These are phyloP conservation scores for Ceratonia siliqua DNA, from an alignment of 306 rosid genomes.

Conservation along the genomic window DNA sequence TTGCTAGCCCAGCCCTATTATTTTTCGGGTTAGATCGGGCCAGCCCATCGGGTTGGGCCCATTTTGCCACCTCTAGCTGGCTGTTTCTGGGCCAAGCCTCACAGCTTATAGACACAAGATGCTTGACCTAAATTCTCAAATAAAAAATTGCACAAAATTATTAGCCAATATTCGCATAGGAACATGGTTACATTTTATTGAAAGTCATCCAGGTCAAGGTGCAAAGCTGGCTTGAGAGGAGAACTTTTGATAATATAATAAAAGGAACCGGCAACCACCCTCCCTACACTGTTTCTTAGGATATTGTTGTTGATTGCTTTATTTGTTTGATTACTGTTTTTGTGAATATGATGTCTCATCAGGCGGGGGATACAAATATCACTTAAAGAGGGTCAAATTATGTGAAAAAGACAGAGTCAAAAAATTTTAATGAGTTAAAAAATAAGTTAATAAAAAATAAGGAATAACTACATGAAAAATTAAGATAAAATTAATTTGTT, in stretches of 20 bases:
- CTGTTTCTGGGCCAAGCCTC: conserved; percentile 13
- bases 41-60: too few relatives aligned
- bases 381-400: neutral
- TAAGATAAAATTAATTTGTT: too few relatives aligned
- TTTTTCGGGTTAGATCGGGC: too few relatives aligned
- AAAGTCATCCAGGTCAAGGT: conserved; percentile 11
- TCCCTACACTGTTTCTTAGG: neutral
- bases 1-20: too few relatives aligned
- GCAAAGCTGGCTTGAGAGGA: neutral
- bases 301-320: neutral
- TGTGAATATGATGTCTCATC: neutral
- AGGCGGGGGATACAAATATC: too few relatives aligned
- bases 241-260: neutral
- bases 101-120: conserved; percentile 25
- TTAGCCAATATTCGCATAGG: conserved; percentile 24
- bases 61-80: too few relatives aligned
- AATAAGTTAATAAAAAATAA: too few relatives aligned
- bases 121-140: neutral
- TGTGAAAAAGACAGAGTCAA: too few relatives aligned
- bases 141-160: neutral
- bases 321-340: neutral
- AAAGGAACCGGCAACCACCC: neutral
- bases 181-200: conserved; percentile 1
- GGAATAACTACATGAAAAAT: too few relatives aligned
- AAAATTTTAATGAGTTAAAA: too few relatives aligned